Base-by-base conservation (phyloP, 257 asterid species). In the Gentiana macrophylla region DNA sequence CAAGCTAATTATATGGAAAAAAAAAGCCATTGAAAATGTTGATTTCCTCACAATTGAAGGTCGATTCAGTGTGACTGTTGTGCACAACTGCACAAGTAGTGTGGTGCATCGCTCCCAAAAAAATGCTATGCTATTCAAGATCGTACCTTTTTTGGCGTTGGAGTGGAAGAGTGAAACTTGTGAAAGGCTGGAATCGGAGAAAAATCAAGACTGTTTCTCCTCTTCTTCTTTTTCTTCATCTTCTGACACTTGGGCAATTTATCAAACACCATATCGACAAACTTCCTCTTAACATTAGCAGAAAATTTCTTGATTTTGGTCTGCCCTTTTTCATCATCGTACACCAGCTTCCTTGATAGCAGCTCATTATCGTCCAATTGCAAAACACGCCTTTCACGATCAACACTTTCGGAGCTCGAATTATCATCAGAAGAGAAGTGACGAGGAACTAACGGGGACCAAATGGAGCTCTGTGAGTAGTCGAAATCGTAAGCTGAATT, bases 391-490 rank as follows among this genome's bases (percentile, higher is more conserved):
- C 34, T 43, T 12, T 2, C 35, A 24, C 48, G 53, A 13, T 32
- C 15, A 24, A 12, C 12, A 50, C 2, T 43, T 12, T 24, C 12
- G 55, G 49, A 49, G 6, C 47, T 46, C 12, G 57, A 41, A 8
- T 41, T 46, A 10, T 57, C 36, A 49, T 58, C n/a, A 8, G 61
- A 12, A 3, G 60, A 57, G 12, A 60, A 61, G 0, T 72, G 77
- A 15, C 76, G 84, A 6, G 82, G 81, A 48, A 84, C 77, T 49
- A 89, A 47, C 32, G 96, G 98, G 48, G 98, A 91, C 96, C 98
- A 91, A 44, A 91, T 79, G 49, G 96, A 81, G 76, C 96, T 91
- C 88, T 84, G 95, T 2, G 94, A 49, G 67, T 91, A 87, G 75
- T 91, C 80, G 75, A 84, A 87, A 61, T 81, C 98, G 67, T 82